Evolutionary conservation across 208 protist genomes (phyloP).

Genomic region (Acanthamoeba lenticulata): DNA sequence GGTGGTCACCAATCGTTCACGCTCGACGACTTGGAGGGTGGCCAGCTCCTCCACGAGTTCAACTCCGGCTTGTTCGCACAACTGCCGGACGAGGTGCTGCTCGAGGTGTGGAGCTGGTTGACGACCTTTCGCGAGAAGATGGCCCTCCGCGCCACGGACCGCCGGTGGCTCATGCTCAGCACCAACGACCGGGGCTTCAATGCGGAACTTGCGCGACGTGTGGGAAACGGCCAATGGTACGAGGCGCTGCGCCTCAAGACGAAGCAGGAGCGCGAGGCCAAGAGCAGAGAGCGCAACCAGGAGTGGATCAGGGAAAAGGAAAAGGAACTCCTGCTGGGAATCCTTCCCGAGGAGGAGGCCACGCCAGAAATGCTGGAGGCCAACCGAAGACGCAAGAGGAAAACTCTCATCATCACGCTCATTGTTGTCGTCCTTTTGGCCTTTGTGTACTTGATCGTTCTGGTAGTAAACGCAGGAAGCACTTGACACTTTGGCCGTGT

Average conservation of each 20-base stretch:
- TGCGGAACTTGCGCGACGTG: not conserved
- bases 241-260: not conserved
- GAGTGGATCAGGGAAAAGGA: not conserved
- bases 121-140: not conserved
- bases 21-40: too few species aligned
- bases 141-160: not conserved
- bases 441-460: too few species aligned
- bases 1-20: too few species aligned
- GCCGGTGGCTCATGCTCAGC: not conserved
- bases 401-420: not conserved
- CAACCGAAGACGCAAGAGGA: not conserved
- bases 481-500: too few species aligned
- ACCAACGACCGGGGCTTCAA: not conserved
- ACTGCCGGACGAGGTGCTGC: not conserved
- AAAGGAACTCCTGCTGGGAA: not conserved
- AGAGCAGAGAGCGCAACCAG: not conserved
- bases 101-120: not conserved
- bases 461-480: too few species aligned
- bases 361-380: not conserved
- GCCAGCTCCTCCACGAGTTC: too few species aligned
- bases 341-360: not conserved
- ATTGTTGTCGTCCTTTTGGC: not conserved
- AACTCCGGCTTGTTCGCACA: too few species aligned
- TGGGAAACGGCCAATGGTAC: not conserved
- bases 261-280: not conserved